Evolutionary conservation across 495 filamentous ascomycete species (phyloP).

Genomic region (Copromyces sp.): DNA sequence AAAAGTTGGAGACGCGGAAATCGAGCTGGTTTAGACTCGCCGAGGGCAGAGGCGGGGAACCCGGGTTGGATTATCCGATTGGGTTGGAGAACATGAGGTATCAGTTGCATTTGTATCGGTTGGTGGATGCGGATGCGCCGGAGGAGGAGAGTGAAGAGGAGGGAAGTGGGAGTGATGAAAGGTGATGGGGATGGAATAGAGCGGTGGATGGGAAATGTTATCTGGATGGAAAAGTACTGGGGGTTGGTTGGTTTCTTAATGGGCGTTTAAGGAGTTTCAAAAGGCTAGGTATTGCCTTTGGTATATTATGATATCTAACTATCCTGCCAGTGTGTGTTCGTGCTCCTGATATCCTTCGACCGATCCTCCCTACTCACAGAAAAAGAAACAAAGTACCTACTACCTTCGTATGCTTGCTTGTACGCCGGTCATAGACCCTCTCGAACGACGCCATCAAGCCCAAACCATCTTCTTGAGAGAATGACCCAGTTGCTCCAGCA

Average conservation of each 20-base stretch:
- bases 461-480: constrained; percentile 86
- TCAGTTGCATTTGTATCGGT: constrained; percentile 71
- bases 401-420: neutral
- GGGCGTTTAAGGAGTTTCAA: neutral
- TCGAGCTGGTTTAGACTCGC: constrained; percentile 76
- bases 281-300: neutral
- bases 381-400: neutral
- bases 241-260: neutral
- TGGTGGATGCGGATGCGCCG: constrained; percentile 4
- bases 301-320: neutral
- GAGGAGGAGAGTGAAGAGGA: neutral
- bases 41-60: constrained; percentile 13
- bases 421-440: neutral
- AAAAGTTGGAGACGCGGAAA: constrained; percentile 60
- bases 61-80: constrained; percentile 67
- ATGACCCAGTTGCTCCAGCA: constrained; percentile 77
- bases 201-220: neutral
- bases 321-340: neutral
- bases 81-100: constrained; percentile 88
- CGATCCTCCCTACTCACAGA: neutral
- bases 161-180: neutral
- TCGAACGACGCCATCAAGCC: constrained; percentile 41
- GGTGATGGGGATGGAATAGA: neutral
- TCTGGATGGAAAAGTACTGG: neutral
- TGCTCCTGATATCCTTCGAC: neutral